Evolutionary conservation across 352 stramenopile species (phyloP), one percentile per base, ranked within the genome.

Genomic region (Globisporangium emineosum): DNA sequence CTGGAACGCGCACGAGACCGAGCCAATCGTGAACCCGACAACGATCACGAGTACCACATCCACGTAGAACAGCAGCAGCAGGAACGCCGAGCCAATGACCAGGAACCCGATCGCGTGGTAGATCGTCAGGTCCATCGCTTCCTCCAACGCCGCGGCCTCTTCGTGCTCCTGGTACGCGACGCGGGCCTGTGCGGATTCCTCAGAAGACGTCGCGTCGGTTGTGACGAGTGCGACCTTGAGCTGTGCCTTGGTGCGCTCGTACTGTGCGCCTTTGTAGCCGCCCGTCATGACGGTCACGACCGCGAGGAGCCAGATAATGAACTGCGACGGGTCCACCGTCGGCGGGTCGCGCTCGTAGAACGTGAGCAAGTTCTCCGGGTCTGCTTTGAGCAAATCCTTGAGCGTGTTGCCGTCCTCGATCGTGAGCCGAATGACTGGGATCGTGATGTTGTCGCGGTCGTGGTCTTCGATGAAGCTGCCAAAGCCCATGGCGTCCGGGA

Each of bases 51-150:
- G 79, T 65, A 91, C 76, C 25, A 92, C 62, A 66, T 95, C 68
- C 33, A 90, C 78, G 61, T 91, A 97, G 73, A 98, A 98, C 1
- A 98, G 75, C 57, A 98, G 74, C 7, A 98, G 67, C 10, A 98
- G 75, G 67, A 96, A 94, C 4, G 70, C 83, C 5, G 89, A 97
- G 37, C 87, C 89, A 70, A 98, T 80, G 32, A 97, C 64, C 64
- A 98, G 76, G 58, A 98, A 98, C 50, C 69, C 80, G 21, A 97
- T 23, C 0, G 94, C 94, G 77, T 98, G 94, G 43, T 77, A 82
- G 12, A 91, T 79, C 47, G 75, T 92, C 8, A 98, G 72, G 61
- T 98, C 95, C 19, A 98, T 85, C 53, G 96, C 89, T 55, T 90
- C 83, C 12, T 89, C 65, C 6, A 65, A 67, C 8, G 66, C 59